A percentile compares a stretch with the other conserved stretches of the same genome.
Evolutionary conservation across 148 eudicot genomes (phyloP).

Genomic region (Selenicereus undatus): DNA sequence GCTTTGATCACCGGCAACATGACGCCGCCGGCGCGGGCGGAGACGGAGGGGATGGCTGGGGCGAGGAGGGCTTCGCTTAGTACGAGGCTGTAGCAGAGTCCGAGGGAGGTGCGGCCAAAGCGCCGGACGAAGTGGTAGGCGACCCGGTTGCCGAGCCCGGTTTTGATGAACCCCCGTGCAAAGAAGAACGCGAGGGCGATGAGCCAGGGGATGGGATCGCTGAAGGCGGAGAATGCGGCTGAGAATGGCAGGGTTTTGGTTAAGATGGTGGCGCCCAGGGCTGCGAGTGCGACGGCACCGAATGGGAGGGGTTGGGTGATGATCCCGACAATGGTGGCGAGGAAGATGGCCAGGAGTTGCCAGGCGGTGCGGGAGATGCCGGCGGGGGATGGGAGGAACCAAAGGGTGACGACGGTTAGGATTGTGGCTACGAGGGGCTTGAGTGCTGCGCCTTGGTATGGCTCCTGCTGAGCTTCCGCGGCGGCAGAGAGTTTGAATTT

Average conservation of each 20-base stretch:
- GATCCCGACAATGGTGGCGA: slow-evolving; percentile 82
- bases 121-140: slow-evolving; percentile 71
- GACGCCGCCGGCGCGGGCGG: slow-evolving; percentile 92
- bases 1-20: slow-evolving; percentile 79
- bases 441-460: slow-evolving; percentile 67
- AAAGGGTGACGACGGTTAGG: slow-evolving; percentile 62
- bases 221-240: slow-evolving; percentile 91
- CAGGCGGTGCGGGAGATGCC: slow-evolving; percentile 73
- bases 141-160: slow-evolving; percentile 79
- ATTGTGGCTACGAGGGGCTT: slow-evolving; percentile 62
- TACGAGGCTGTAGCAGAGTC: slow-evolving; percentile 81
- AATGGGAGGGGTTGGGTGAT: slow-evolving; percentile 87
- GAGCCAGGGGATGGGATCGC: slow-evolving; percentile 89
- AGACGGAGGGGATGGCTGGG: slow-evolving; percentile 91
- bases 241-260: slow-evolving; percentile 85
- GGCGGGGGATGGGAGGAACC: slow-evolving; percentile 69
- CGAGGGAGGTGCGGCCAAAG: slow-evolving; percentile 69
- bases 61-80: slow-evolving; percentile 84
- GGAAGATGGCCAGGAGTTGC: slow-evolving; percentile 76
- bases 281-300: slow-evolving; percentile 86
- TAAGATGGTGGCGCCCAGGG: slow-evolving; percentile 72
- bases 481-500: slow-evolving; percentile 19
- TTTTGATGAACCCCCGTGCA: slow-evolving; percentile 88
- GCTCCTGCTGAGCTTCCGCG: slow-evolving; percentile 8
- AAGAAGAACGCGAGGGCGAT: slow-evolving; percentile 94